Base-by-base conservation (phyloP, 2,329 filamentous ascomycete species). In the Zasmidium cellare region DNA sequence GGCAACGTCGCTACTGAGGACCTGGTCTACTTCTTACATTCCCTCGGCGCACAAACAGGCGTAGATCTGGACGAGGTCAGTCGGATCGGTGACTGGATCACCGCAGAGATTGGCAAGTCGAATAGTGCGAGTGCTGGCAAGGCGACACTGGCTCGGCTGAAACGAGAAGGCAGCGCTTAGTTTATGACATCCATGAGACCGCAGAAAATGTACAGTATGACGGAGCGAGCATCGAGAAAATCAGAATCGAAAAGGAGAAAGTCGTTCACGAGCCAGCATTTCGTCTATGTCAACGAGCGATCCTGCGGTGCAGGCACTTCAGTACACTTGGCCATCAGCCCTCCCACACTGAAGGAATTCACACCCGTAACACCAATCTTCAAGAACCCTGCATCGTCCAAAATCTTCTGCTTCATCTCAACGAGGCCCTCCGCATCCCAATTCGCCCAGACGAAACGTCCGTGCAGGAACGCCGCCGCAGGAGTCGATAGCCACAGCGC, bases 1-100 rank as follows among this genome's bases (percentile, higher is more conserved):
- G 91, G 91, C 1, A 96, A 96, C 71, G 89, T 93, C 12, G 87
- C 89, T 1, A 92, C 90, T 0, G 91, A 96, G 75, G 89, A 96
- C 71, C 76, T 96, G 75, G 87, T 94, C 1, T 91, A 93, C 70
- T 87, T 79, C 60, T 76, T 90, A 71, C 86, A 91, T 71, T 89
- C 84, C 60, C 72, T 92, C 55, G 91, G 91, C 0, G 85, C 90
- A 76, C 79, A 85, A 45, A 92, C 90, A 0, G 90, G 90, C 0
- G 82, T 94, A 1, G 83, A 90, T 69, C 63, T 91, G 58, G 83
- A 88, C 61, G 82, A 81, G 46, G 75, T 93, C 53, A 81, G 82
- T 35, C 83, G 87, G 58, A 85, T 91, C 54, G 90, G 90, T 0
- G 77, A 82, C 14, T 92, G 89, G 89, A 90, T 92, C 57, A 85